Percentiles rank a stretch among this genome's conserved stretches.
phyloP scores from a whole-genome alignment of 495 filamentous ascomycete genomes.

The Aspergillus steynii region DNA sequence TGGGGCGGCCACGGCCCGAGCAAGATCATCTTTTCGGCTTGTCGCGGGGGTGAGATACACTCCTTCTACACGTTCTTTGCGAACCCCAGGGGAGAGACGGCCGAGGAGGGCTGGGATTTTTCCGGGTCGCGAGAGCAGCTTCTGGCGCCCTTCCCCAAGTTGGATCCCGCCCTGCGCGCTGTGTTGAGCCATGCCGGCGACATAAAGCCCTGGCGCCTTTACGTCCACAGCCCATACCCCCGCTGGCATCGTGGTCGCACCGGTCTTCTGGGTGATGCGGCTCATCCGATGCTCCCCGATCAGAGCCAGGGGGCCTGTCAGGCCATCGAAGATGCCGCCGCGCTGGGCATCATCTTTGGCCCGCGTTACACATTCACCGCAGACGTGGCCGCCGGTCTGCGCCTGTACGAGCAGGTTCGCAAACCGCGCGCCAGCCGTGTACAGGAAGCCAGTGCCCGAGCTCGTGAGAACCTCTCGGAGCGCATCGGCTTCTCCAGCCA shows the following conservation, averaged over 20 bases:
- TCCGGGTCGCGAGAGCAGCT: conserved; percentile 25
- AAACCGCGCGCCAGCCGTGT: conserved; percentile 39
- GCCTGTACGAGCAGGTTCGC: conserved; percentile 42
- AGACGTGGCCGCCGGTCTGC: conserved; percentile 26
- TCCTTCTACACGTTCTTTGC: conserved; percentile 32
- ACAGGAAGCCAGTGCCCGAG: conserved; percentile 37
- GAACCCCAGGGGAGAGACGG: not conserved
- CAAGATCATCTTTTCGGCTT: conserved; percentile 35
- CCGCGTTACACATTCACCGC: conserved; percentile 28
- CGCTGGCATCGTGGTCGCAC: conserved; percentile 28
- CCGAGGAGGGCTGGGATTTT: conserved; percentile 32
- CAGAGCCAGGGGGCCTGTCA: conserved; percentile 39
- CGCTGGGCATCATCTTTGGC: conserved; percentile 36
- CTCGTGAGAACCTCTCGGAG: conserved; percentile 30
- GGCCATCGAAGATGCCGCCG: conserved; percentile 44
- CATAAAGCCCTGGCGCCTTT: conserved; percentile 35
- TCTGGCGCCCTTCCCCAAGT: conserved; percentile 25
- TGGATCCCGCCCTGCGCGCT: conserved; percentile 27
- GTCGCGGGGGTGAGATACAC: conserved; percentile 29
- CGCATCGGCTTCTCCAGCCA: conserved; percentile 28
- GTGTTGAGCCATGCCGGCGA: conserved; percentile 31
- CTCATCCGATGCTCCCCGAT: conserved; percentile 55
- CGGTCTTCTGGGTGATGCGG: conserved; percentile 35
- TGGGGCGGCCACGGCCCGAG: conserved; percentile 35
- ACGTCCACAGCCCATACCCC: conserved; percentile 29